Conservation (phyloP, 129 eudicot genomes). For the Gnaphalium uliginosum region DNA sequence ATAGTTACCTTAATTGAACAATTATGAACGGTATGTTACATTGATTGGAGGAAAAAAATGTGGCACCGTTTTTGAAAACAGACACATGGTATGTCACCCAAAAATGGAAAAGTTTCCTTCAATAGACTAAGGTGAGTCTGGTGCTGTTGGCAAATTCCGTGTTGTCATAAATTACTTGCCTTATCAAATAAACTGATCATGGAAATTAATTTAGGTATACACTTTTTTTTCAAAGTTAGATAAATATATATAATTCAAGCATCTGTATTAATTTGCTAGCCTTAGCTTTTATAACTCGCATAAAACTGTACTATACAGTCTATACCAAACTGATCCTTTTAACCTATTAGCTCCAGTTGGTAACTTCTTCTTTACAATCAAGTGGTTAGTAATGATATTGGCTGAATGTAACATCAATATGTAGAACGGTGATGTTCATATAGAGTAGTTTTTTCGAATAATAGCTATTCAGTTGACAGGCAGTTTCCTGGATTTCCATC, state of each 20-base stretch:
- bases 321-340: conserved; percentile 9
- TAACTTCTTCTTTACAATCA: conserved; percentile 15
- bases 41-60: too few relatives aligned
- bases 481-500: background rate
- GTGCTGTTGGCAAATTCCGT: background rate
- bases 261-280: background rate
- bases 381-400: conserved; percentile 14
- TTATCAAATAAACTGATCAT: conserved; percentile 6
- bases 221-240: background rate
- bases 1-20: too few relatives aligned
- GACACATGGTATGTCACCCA: too few relatives aligned
- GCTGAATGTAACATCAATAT: background rate
- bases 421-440: background rate
- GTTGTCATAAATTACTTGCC: conserved; percentile 1
- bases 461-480: background rate
- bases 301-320: background rate
- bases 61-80: too few relatives aligned
- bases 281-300: background rate
- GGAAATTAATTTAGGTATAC: background rate
- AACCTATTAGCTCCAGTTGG: conserved; percentile 13
- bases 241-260: background rate
- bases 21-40: too few relatives aligned
- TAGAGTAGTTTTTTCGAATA: conserved; percentile 8
- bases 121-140: conserved; percentile 25
- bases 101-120: background rate